Conservation (phyloP, 129 eudicot genomes). For the Flaveria linearis region DNA sequence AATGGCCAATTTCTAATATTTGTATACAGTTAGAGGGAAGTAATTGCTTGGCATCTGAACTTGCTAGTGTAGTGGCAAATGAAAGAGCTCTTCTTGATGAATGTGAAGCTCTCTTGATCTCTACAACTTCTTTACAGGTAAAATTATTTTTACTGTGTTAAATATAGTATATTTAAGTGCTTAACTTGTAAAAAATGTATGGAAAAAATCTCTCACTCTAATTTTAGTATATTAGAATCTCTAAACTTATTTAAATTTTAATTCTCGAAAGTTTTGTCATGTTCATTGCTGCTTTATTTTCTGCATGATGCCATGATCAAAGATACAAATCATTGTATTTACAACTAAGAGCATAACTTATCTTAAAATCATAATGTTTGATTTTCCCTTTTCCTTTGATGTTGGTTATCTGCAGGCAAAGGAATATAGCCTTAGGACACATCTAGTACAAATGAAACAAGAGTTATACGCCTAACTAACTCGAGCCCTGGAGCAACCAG, state of each 20-base stretch:
- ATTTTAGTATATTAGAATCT: too few species aligned
- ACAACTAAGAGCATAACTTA: neutral
- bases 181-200: too few species aligned
- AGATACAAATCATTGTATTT: neutral
- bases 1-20: neutral
- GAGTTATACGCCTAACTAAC: constrained; percentile 27
- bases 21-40: constrained; percentile 61
- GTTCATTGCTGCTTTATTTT: too few species aligned
- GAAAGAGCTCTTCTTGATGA: constrained; percentile 92
- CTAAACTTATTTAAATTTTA: neutral
- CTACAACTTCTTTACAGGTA: constrained; percentile 74
- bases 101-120: constrained; percentile 66
- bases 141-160: neutral
- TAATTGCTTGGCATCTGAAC: constrained; percentile 66
- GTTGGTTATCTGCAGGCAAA: constrained; percentile 47
- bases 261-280: too few species aligned
- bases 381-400: neutral
- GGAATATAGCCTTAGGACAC: constrained; percentile 85
- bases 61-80: constrained; percentile 70
- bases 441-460: constrained; percentile 66
- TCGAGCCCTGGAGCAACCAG: constrained; percentile 13
- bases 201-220: too few species aligned
- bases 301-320: constrained; percentile 7
- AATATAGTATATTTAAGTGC: too few species aligned
- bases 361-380: neutral